A percentile compares a stretch with the other conserved stretches of the same genome.
phyloP scores from a whole-genome alignment of 495 filamentous ascomycete genomes.

The Xanthoparmelia taractica region DNA sequence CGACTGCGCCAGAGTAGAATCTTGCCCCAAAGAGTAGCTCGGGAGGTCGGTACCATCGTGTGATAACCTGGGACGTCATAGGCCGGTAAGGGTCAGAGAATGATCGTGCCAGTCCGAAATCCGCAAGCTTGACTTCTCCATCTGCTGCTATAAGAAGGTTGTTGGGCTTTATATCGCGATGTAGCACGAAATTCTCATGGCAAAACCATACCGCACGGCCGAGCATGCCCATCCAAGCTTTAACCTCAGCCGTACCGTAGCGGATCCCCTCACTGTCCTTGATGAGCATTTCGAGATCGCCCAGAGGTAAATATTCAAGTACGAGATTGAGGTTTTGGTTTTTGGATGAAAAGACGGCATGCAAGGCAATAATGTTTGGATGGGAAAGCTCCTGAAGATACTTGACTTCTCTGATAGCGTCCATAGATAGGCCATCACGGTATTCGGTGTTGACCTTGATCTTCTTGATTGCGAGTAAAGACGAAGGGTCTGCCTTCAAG shows the following conservation, averaged over 20 bases:
- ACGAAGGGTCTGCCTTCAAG: conserved; percentile 56
- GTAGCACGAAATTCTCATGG: conserved; percentile 87
- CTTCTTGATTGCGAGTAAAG: conserved; percentile 90
- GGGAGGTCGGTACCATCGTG: conserved; percentile 90
- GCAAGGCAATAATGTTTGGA: conserved; percentile 86
- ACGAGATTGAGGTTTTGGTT: conserved; percentile 91
- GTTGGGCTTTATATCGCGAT: conserved; percentile 99
- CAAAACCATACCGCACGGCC: conserved; percentile 92
- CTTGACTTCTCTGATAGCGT: conserved; percentile 92
- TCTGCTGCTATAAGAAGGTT: conserved; percentile 90
- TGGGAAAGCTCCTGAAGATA: conserved; percentile 91
- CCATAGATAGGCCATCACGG: conserved; percentile 80
- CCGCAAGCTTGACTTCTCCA: conserved; percentile 88
- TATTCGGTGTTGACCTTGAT: conserved; percentile 87
- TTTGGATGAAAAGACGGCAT: conserved; percentile 87
- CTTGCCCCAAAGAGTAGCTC: conserved; percentile 86
- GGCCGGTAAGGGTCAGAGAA: conserved; percentile 79
- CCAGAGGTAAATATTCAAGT: conserved; percentile 81
- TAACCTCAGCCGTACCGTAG: conserved; percentile 78
- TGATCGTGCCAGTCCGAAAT: conserved; percentile 88
- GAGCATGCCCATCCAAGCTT: conserved; percentile 98
- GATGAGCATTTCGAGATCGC: conserved; percentile 90
- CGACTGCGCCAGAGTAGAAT: conserved; percentile 83
- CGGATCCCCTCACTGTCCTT: conserved; percentile 65
- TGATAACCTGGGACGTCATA: conserved; percentile 96